These are phyloP conservation scores for Pyrenochaeta sp. DNA, from an alignment of 2,329 filamentous ascomycete species.

Conservation along the genomic window DNA sequence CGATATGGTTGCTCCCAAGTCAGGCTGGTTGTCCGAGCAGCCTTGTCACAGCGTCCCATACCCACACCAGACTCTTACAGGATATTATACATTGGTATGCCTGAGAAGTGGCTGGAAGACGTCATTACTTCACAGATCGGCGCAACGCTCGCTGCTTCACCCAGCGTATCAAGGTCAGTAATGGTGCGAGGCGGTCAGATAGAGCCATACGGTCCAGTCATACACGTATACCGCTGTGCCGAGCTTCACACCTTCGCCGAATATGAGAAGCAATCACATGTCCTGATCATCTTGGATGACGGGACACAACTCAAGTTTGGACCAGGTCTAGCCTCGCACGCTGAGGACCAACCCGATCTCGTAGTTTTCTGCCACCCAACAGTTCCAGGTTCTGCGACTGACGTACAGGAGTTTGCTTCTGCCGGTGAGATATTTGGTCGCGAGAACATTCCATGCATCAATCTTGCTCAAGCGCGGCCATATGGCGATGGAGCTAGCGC, in stretches of 20 bases:
- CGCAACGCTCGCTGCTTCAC: constrained; percentile 41
- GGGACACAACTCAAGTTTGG: constrained; percentile 34
- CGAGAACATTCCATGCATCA: constrained; percentile 39
- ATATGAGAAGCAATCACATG: constrained; percentile 13
- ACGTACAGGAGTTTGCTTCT: constrained; percentile 29
- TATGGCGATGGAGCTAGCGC: constrained; percentile 32
- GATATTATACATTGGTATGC: constrained; percentile 44
- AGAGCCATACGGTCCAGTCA: constrained; percentile 40
- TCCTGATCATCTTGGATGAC: constrained; percentile 33
- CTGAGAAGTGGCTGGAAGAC: constrained; percentile 41
- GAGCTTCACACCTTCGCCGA: constrained; percentile 20
- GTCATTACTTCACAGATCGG: constrained; percentile 41
- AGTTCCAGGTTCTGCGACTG: constrained; percentile 12
- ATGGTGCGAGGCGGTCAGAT: constrained; percentile 44
- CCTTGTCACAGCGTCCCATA: constrained; percentile 34
- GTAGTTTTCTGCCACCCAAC: constrained; percentile 43
- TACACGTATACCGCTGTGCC: constrained; percentile 40
- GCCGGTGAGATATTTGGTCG: constrained; percentile 33
- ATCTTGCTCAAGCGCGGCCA: constrained; percentile 40
- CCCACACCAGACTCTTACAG: constrained; percentile 40
- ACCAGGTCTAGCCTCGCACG: constrained; percentile 7
- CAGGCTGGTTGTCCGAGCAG: constrained; percentile 39
- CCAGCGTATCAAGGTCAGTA: constrained; percentile 43
- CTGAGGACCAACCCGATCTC: constrained; percentile 35
- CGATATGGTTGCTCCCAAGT: constrained; percentile 38